Evolutionary conservation across 73 alveolate genomes (phyloP).

Genomic region (Halteria grandinella): DNA sequence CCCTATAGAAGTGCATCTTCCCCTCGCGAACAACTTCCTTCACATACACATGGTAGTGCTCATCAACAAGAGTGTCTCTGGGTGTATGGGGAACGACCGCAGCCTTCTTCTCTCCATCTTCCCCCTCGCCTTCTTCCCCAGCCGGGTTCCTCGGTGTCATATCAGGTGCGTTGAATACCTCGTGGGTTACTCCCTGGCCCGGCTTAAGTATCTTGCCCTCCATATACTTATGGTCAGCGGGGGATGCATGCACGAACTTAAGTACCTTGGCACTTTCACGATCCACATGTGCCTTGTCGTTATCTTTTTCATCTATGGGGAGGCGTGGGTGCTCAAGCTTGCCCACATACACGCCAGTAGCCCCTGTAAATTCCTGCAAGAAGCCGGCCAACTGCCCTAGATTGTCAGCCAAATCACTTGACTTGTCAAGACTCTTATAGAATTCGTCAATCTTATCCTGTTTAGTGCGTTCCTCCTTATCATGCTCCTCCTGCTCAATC

Average conservation of each 20-base stretch:
- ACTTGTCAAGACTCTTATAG: conserved; percentile 3
- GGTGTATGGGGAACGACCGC: conserved; percentile 50
- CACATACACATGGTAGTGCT: conserved; percentile 62
- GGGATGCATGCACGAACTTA: conserved; percentile 86
- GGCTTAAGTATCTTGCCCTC: conserved; percentile 70
- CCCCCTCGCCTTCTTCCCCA: conserved; percentile 74
- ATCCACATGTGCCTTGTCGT: conserved; percentile 94
- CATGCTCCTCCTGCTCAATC: conserved; percentile 15
- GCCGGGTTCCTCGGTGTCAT: conserved; percentile 36
- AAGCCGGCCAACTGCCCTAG: conserved; percentile 72
- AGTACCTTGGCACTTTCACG: conserved; percentile 80
- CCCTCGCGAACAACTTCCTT: conserved; percentile 93
- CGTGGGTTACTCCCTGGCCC: conserved; percentile 78
- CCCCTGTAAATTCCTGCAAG: conserved; percentile 78
- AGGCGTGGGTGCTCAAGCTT: conserved; percentile 75
- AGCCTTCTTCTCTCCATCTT: conserved; percentile 55
- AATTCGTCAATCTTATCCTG: conserved; percentile 48
- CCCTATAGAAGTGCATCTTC: conserved; percentile 88
- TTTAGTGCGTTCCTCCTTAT: conserved; percentile 36
- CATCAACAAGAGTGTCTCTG: conserved; percentile 11
- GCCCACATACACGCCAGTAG: conserved; percentile 97
- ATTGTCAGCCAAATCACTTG: conserved; percentile 74
- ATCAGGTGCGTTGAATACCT: conserved; percentile 63
- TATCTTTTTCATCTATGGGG: conserved; percentile 85
- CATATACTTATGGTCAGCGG: conserved; percentile 77